Percentiles rank a stretch among this genome's conserved stretches.
These are phyloP conservation scores for Aspergillus nomiae DNA, from an alignment of 2,329 filamentous ascomycete genomes.

Conservation along the genomic window DNA sequence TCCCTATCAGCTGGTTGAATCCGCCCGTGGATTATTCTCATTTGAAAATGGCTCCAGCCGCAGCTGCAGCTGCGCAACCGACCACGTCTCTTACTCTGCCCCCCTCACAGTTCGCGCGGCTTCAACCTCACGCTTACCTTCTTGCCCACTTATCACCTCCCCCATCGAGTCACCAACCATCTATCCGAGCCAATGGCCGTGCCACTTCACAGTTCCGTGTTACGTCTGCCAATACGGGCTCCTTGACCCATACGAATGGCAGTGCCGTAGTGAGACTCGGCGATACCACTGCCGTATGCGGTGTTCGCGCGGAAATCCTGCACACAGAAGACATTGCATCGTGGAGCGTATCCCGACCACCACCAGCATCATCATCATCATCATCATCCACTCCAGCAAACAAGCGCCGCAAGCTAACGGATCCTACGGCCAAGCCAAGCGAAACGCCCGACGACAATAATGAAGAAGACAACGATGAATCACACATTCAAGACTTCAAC, in stretches of 20 bases:
- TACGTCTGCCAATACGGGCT: slow-evolving; percentile 78
- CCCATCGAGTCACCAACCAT: slow-evolving; percentile 50
- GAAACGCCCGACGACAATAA: slow-evolving; percentile 36
- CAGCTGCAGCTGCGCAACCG: slow-evolving; percentile 25
- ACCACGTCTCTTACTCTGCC: slow-evolving; percentile 56
- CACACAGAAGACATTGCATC: slow-evolving; percentile 70
- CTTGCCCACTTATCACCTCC: slow-evolving; percentile 78
- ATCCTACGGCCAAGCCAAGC: slow-evolving; percentile 18
- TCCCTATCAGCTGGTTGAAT: neutral
- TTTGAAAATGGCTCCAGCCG: slow-evolving; percentile 25
- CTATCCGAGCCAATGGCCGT: slow-evolving; percentile 80
- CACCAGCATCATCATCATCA: slow-evolving; percentile 40
- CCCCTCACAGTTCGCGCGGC: slow-evolving; percentile 76
- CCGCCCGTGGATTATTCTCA: neutral
- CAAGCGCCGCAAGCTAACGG: slow-evolving; percentile 32
- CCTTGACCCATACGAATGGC: slow-evolving; percentile 84
- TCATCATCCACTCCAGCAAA: slow-evolving; percentile 30
- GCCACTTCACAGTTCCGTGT: slow-evolving; percentile 67
- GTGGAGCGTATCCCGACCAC: slow-evolving; percentile 42
- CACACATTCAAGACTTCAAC: slow-evolving; percentile 55
- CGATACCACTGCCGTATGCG: slow-evolving; percentile 93
- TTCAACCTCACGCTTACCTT: slow-evolving; percentile 86
- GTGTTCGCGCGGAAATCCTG: slow-evolving; percentile 83
- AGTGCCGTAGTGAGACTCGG: slow-evolving; percentile 85
- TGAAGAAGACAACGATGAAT: slow-evolving; percentile 44